Percentiles rank a stretch among this genome's conserved stretches.
These are phyloP conservation scores for Paecilomyces sp. DNA, from an alignment of 2,329 filamentous ascomycete species.

Conservation along the genomic window DNA sequence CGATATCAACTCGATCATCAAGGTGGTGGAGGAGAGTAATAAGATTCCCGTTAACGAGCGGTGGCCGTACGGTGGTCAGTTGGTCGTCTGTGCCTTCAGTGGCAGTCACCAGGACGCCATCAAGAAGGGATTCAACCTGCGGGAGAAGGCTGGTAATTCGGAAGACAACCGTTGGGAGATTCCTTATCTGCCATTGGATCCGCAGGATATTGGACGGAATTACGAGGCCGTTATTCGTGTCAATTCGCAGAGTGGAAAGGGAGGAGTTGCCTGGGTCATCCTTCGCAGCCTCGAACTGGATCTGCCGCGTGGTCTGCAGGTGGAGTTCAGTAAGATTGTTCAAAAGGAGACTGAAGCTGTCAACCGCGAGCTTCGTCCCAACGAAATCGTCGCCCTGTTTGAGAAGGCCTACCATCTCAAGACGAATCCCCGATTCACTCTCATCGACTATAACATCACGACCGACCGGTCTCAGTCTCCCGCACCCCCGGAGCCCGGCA, in stretches of 20 bases:
- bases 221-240: conserved; percentile 97
- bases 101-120: conserved; percentile 94
- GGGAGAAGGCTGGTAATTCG: conserved; percentile 53
- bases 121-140: conserved; percentile 71
- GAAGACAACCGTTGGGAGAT: conserved; percentile 71
- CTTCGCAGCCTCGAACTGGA: conserved; percentile 83
- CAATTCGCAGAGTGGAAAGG: conserved; percentile 94
- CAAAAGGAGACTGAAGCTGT: conserved; percentile 73
- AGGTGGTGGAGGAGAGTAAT: conserved; percentile 83
- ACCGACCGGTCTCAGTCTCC: conserved; percentile 75
- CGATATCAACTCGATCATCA: conserved; percentile 76
- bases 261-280: conserved; percentile 90
- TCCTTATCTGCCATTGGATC: conserved; percentile 89
- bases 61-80: conserved; percentile 81
- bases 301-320: conserved; percentile 82
- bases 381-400: conserved; percentile 83
- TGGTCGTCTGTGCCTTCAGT: conserved; percentile 88
- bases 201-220: conserved; percentile 86
- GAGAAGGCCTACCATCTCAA: conserved; percentile 80
- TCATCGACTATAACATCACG: conserved; percentile 87
- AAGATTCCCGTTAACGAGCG: conserved; percentile 90
- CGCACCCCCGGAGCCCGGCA: conserved; percentile 58
- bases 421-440: conserved; percentile 72
- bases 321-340: conserved; percentile 83
- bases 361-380: conserved; percentile 74